These are phyloP conservation scores for Mycothermus thermophilus DNA, from an alignment of 495 filamentous ascomycete genomes.

Conservation along the genomic window DNA sequence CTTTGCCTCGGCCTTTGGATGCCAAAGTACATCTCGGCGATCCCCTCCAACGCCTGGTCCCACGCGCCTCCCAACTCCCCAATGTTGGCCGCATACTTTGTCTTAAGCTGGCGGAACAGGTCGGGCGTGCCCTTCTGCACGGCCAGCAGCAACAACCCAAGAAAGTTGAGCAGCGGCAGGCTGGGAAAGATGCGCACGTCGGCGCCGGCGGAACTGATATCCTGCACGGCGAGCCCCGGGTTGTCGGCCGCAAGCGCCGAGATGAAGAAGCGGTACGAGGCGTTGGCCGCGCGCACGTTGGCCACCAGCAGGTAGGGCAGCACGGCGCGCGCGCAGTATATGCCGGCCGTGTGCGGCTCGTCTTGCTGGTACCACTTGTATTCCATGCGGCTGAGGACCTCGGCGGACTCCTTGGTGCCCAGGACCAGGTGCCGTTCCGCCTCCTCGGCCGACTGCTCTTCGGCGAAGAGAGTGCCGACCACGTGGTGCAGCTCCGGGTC, in stretches of 20 bases:
- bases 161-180: constrained; percentile 85
- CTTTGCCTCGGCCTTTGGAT: constrained; percentile 77
- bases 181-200: constrained; percentile 75
- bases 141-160: constrained; percentile 67
- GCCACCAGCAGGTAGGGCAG: constrained; percentile 84
- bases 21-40: constrained; percentile 96
- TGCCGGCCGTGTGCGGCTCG: constrained; percentile 75
- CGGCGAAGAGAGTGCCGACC: constrained; percentile 71
- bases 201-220: constrained; percentile 59
- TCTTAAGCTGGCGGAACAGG: constrained; percentile 67
- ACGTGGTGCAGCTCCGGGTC: constrained; percentile 95
- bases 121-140: constrained; percentile 67
- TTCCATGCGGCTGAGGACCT: constrained; percentile 64
- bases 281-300: constrained; percentile 79
- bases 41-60: constrained; percentile 71
- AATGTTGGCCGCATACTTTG: constrained; percentile 66
- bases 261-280: constrained; percentile 67
- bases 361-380: constrained; percentile 89
- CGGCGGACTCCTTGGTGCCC: constrained; percentile 78
- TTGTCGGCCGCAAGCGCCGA: constrained; percentile 56
- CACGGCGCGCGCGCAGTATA: constrained; percentile 78
- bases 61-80: constrained; percentile 55
- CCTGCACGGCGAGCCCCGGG: constrained; percentile 53
- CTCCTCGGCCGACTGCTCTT: constrained; percentile 81
- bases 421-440: constrained; percentile 83